Conservation (phyloP, 164 flowering plant genomes). For the Nymphaea thermarum region DNA sequence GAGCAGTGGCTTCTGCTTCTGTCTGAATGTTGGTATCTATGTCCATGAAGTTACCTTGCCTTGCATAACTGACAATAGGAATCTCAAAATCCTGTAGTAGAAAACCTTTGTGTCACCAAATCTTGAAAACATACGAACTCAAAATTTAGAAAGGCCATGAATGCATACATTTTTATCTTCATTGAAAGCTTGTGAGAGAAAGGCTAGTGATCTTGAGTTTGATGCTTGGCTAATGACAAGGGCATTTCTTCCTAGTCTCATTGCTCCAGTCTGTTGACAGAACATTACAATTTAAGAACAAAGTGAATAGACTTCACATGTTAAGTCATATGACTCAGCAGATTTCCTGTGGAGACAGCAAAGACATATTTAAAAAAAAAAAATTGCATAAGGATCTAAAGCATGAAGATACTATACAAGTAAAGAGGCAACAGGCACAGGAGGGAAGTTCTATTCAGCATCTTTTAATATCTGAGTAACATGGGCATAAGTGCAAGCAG, state of each 20-base stretch:
- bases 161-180: slow-evolving; percentile 37
- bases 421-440: no score
- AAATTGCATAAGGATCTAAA: no score
- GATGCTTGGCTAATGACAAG: slow-evolving; percentile 43
- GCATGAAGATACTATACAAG: no score
- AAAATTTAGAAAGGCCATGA: not conserved
- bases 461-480: no score
- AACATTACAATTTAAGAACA: not conserved
- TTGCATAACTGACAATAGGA: slow-evolving; percentile 39
- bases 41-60: slow-evolving; percentile 35
- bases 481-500: no score
- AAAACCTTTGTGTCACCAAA: not conserved
- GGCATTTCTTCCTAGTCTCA: slow-evolving; percentile 48
- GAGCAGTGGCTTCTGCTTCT: slow-evolving; percentile 22
- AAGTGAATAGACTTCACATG: not conserved
- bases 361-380: not conserved
- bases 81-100: slow-evolving; percentile 42
- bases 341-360: not conserved
- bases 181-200: slow-evolving; percentile 51
- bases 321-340: not conserved
- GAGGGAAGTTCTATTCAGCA: no score
- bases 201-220: slow-evolving; percentile 50
- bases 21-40: slow-evolving; percentile 28
- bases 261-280: slow-evolving; percentile 40
- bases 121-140: not conserved